Percentiles rank a stretch among this genome's conserved stretches.
These are phyloP conservation scores for Neovahlkampfia damariscottae DNA, from an alignment of 78 protist species.

Conservation along the genomic window DNA sequence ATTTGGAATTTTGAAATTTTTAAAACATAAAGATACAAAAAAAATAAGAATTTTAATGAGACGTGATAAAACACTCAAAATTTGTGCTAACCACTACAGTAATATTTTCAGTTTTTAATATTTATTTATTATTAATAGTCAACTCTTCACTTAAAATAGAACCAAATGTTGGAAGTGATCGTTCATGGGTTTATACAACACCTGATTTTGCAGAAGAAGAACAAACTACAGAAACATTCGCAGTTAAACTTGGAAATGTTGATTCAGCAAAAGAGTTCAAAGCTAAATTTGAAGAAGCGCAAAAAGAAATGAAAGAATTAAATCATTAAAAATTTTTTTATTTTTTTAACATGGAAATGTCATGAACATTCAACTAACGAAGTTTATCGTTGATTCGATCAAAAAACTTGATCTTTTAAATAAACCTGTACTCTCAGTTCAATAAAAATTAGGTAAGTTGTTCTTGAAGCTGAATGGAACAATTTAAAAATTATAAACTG, in stretches of 20 bases:
- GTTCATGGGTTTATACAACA: conserved; percentile 35
- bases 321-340: background rate
- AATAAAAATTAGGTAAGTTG: no score
- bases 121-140: background rate
- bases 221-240: background rate
- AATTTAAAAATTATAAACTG: no score
- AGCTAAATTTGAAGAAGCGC: background rate
- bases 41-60: conserved; percentile 81
- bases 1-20: conserved; percentile 63
- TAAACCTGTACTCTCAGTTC: no score
- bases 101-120: background rate
- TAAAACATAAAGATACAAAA: conserved; percentile 48
- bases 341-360: no score
- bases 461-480: no score
- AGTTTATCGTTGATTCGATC: no score
- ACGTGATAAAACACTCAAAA: conserved; percentile 79
- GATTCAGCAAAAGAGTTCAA: conserved; percentile 3
- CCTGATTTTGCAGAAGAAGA: conserved; percentile 4
- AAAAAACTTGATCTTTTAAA: no score
- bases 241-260: conserved; percentile 1
- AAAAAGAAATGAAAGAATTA: background rate
- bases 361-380: no score
- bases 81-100: conserved; percentile 72
- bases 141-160: conserved; percentile 1
- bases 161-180: conserved; percentile 37